Evolutionary conservation across 2,329 filamentous ascomycete genomes (phyloP), one percentile per base, ranked within the genome.

Genomic region (Monosporascus sp.): DNA sequence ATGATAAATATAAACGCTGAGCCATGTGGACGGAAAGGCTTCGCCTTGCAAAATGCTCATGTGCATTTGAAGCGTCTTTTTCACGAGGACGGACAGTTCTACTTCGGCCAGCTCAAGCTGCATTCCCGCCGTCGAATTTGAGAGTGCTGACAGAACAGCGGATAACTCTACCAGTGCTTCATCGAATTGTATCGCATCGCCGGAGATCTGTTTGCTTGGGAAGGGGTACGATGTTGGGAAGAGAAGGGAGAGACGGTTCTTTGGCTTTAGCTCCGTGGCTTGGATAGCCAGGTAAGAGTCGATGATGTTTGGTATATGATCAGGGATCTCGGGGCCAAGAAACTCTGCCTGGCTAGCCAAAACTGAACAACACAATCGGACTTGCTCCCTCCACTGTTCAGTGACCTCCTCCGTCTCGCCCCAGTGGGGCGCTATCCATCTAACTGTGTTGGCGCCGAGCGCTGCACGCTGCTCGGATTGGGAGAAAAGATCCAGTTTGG

Each of bases 371-470:
- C 93, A 96, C 17, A 99, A 76, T 17, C 94, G 88, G 18, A 97
- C 89, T 72, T 97, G 94, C 22, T 96, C 91, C 58, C 87, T 88
- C 84, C 91, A 97, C 65, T 96, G 89, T 37, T 92, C 87, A 3
- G 85, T 91, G 9, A 93, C 83, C 28, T 85, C 77, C 4, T 82
- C 79, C 0, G 80, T 82, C 57, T 84, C 83, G 14, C 93, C 93
- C 94, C 94, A 99, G 70, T 97, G 92, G 4, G 93, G 92, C 14
- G 87, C 86, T 54, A 99, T 85, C 94, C 94, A 99, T 56, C 88
- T 79, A 45, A 92, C 86, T 3, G 91, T 97, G 64, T 91, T 95
- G 46, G 87, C 81, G 56, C 88, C 84, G 47, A 97, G 77, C 14
- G 84, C 84, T 28, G 84, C 81, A 60, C 87, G 81, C 60, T 93